Percentiles rank a stretch among this genome's conserved stretches.
phyloP scores from a whole-genome alignment of 345 rosid genomes.

The Iberis pinnata region DNA sequence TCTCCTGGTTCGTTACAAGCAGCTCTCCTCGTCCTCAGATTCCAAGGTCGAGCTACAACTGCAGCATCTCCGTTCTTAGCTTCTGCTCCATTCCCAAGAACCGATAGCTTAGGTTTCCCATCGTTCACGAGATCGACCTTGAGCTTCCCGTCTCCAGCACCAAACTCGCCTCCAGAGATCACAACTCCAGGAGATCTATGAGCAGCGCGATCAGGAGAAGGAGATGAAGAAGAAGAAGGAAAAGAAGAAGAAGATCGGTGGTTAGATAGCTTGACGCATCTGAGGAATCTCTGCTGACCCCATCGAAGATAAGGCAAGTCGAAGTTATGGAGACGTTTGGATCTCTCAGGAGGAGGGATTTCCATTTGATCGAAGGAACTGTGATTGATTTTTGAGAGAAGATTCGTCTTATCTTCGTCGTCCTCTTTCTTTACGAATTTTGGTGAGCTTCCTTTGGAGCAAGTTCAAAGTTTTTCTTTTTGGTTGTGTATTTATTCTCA shows the following conservation, averaged over 20 bases:
- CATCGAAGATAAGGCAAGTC: constrained; percentile 48
- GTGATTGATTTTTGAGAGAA: background rate
- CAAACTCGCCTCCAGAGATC: background rate
- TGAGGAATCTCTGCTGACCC: constrained; percentile 46
- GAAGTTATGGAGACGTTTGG: constrained; percentile 56
- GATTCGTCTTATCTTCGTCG: constrained; percentile 5
- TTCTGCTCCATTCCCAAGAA: constrained; percentile 27
- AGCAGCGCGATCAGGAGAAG: constrained; percentile 25
- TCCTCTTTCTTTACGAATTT: background rate
- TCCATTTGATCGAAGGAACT: constrained; percentile 16
- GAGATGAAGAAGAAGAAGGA: constrained; percentile 22
- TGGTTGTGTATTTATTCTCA: constrained; percentile 25
- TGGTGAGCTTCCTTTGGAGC: constrained; percentile 29
- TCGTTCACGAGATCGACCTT: constrained; percentile 21
- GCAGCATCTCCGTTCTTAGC: constrained; percentile 16
- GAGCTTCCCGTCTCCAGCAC: background rate
- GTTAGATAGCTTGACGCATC: constrained; percentile 38
- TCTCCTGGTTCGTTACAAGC: constrained; percentile 43
- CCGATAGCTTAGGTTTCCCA: constrained; percentile 29
- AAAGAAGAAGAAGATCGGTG: constrained; percentile 17
- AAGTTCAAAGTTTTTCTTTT: constrained; percentile 24
- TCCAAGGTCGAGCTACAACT: constrained; percentile 45
- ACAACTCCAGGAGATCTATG: constrained; percentile 20
- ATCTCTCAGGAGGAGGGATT: constrained; percentile 35
- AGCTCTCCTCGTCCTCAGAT: constrained; percentile 65